Evolutionary conservation across 495 filamentous ascomycete species (phyloP), one percentile per base, ranked within the genome.

Genomic region (Hypoxylon intermedium): DNA sequence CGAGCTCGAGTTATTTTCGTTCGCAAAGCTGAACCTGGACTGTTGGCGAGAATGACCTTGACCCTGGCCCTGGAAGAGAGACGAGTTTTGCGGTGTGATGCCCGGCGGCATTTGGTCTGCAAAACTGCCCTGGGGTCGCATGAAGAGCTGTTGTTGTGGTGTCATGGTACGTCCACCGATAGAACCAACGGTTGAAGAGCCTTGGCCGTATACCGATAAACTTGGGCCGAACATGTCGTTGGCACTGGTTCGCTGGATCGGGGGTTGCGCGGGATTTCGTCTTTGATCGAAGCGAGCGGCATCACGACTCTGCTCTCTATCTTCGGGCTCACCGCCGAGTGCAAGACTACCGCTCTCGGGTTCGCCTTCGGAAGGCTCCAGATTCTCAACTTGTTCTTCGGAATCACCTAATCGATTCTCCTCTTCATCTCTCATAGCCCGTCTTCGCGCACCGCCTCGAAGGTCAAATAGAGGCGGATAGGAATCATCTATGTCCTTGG

Each of bases 281-380:
- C 75, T 76, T 15, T 75, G 72, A 37, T 82, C 75, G 24, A 75
- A 80, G 9, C 81, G 80, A 57, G 85, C 80, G 19, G 75, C 63
- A 40, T 84, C 81, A 34, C 82, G 82, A 38, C 66, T 67, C 36
- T 73, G 76, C 9, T 84, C 83, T 54, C 82, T 81, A 62, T 91
- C 91, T 65, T 97, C 93, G 0, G 92, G 92, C 65, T 96, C 92
- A 6, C 93, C 93, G 48, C 93, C 93, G 13, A 97, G 80, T 49
- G 93, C 91, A 28, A 95, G 79, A 68, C 93, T 97, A 9, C 79
- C 79, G 41, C 92, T 90, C 67, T 91, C 91, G 2, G 85, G 84
- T 40, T 84, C 81, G 33, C 70, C 74, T 40, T 80, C 79, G 0
- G 78, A 79, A 5, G 74, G 70, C 26, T 74, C 76, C 7, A 67